A percentile compares a stretch with the other conserved stretches of the same genome.
Evolutionary conservation across 129 eudicot species (phyloP).

Genomic region (Centella asiatica): DNA sequence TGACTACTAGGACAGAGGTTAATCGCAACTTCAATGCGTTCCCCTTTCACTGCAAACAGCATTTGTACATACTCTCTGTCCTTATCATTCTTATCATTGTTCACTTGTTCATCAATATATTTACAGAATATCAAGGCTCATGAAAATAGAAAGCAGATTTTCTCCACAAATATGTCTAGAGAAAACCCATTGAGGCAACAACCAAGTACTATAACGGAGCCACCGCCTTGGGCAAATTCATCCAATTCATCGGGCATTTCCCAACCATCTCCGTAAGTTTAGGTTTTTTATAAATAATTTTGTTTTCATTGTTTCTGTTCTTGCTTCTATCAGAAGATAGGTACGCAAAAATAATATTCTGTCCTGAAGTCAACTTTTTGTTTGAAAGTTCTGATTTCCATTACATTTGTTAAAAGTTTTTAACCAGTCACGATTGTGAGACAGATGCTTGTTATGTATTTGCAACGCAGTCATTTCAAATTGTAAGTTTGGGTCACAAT

Average conservation of each 20-base stretch:
- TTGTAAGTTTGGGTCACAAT: neutral
- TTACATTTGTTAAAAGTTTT: neutral
- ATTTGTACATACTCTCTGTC: neutral
- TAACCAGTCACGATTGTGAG: neutral
- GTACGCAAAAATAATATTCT: neutral
- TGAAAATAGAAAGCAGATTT: slow-evolving; percentile 63
- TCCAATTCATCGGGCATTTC: slow-evolving; percentile 38
- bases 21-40: slow-evolving; percentile 2
- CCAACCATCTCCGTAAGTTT: slow-evolving; percentile 50
- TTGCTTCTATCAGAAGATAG: neutral
- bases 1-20: slow-evolving; percentile 69
- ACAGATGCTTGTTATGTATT: neutral
- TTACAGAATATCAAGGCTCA: slow-evolving; percentile 72
- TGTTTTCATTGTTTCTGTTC: neutral
- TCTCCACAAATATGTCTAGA: slow-evolving; percentile 51
- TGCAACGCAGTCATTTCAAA: neutral
- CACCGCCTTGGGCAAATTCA: slow-evolving; percentile 79
- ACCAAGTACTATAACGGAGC: slow-evolving; percentile 36
- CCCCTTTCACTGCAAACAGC: neutral
- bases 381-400: neutral
- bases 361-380: neutral
- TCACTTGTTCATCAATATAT: slow-evolving; percentile 6
- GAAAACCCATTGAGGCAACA: slow-evolving; percentile 54
- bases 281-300: neutral
- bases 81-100: neutral